Percentiles rank a stretch among this genome's conserved stretches.
These are phyloP conservation scores for Hypoxylon sp. DNA, from an alignment of 2,329 filamentous ascomycete genomes.

Conservation along the genomic window DNA sequence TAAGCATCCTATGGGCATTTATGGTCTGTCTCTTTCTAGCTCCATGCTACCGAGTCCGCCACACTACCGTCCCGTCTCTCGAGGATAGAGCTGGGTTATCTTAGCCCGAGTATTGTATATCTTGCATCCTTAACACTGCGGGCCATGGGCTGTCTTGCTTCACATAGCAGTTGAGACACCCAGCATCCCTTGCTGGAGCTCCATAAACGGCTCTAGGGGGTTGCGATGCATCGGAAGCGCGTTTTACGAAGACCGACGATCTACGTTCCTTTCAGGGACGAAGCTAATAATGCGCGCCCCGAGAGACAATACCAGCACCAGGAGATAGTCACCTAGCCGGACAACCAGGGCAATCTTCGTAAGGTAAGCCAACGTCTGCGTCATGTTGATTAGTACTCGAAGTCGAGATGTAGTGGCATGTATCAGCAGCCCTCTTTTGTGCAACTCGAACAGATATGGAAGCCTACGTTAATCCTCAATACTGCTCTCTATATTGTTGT, in stretches of 20 bases:
- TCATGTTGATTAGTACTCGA: conserved; percentile 22
- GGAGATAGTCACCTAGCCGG: not conserved
- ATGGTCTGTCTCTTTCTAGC: not conserved
- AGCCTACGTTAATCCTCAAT: conserved; percentile 15
- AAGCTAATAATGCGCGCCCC: conserved; percentile 25
- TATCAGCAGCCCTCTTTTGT: conserved; percentile 12
- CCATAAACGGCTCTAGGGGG: not conserved
- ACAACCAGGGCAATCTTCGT: conserved; percentile 12
- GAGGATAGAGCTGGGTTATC: not conserved
- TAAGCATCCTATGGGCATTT: not conserved
- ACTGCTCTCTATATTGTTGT: conserved; percentile 16
- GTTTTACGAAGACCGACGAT: conserved; percentile 19
- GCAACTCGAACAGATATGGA: conserved; percentile 25
- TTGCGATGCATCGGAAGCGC: conserved; percentile 13
- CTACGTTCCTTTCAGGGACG: conserved; percentile 28
- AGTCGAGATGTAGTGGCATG: conserved; percentile 11
- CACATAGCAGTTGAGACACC: conserved; percentile 21
- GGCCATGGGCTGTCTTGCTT: conserved; percentile 7
- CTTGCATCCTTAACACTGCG: not conserved
- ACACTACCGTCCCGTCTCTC: not conserved
- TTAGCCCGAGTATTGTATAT: not conserved
- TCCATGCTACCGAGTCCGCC: not conserved
- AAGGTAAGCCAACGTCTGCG: conserved; percentile 30
- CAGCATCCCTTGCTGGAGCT: conserved; percentile 15
- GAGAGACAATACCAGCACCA: conserved; percentile 25